phyloP scores from a whole-genome alignment of 495 filamentous ascomycete species.

The Neurospora sp. region DNA sequence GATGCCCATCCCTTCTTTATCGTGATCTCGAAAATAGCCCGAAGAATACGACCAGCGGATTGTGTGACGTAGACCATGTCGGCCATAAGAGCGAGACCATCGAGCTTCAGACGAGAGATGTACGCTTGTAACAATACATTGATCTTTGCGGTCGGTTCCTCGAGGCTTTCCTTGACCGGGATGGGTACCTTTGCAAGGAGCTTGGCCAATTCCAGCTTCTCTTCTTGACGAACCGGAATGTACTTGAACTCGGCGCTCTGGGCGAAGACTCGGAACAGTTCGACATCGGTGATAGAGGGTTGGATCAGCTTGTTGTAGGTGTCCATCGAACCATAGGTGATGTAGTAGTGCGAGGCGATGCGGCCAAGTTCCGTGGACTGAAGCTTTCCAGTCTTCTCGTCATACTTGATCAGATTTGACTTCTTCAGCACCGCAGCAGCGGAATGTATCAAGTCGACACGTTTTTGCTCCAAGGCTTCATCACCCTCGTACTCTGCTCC shows the following conservation, averaged over 20 bases:
- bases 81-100: conserved; percentile 92
- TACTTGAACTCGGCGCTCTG: conserved; percentile 99
- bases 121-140: conserved; percentile 98
- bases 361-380: conserved; percentile 90
- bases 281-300: conserved; percentile 80
- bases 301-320: conserved; percentile 95
- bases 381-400: conserved; percentile 82
- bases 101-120: conserved; percentile 88
- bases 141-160: conserved; percentile 96
- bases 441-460: conserved; percentile 92
- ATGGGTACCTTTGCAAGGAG: conserved; percentile 83
- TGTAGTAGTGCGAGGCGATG: conserved; percentile 97
- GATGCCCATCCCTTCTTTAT: conserved; percentile 94
- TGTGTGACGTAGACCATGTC: conserved; percentile 99
- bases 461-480: conserved; percentile 83
- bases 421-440: conserved; percentile 81
- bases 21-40: conserved; percentile 92
- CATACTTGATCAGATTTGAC: conserved; percentile 84
- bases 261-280: conserved; percentile 95
- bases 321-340: conserved; percentile 89
- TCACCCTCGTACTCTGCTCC: conserved; percentile 93
- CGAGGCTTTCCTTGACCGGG: conserved; percentile 93
- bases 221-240: conserved; percentile 93
- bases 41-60: conserved; percentile 89
- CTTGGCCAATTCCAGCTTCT: conserved; percentile 92